Percentiles rank a stretch among this genome's conserved stretches.
Evolutionary conservation across 768 basidiomycete genomes (phyloP).

Genomic region (Panaeolus cyanescens): DNA sequence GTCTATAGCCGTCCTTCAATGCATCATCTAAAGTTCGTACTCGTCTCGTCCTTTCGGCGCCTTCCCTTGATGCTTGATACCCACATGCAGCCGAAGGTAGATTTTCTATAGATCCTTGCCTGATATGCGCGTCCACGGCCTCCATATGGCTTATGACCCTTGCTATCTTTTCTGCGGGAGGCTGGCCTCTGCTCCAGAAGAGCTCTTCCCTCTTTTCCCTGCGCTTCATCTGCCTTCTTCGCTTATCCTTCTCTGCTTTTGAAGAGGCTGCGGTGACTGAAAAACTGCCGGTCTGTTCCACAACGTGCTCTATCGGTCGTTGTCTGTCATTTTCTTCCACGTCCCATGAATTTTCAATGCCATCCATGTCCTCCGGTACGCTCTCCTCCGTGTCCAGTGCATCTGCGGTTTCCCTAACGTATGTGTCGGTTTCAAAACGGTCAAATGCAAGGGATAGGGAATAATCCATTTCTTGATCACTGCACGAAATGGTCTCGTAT

Average conservation of each 20-base stretch:
- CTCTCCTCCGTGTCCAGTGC: too few species aligned
- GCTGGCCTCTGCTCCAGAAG: not conserved
- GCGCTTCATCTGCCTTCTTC: not conserved
- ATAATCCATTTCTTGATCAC: too few species aligned
- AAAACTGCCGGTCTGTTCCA: not conserved
- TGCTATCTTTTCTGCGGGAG: too few species aligned
- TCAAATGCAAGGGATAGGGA: too few species aligned
- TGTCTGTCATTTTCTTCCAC: not conserved
- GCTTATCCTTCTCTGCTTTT: not conserved
- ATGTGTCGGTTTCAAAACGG: too few species aligned
- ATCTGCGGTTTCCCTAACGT: too few species aligned
- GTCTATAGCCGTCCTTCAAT: not conserved
- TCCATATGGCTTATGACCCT: too few species aligned
- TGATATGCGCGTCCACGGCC: too few species aligned
- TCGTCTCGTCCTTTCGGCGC: not conserved
- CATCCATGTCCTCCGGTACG: too few species aligned
- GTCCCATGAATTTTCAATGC: not conserved
- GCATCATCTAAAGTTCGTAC: not conserved
- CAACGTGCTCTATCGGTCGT: not conserved
- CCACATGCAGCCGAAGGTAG: not conserved
- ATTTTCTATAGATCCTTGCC: not conserved
- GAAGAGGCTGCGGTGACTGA: not conserved
- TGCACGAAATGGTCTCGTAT: too few species aligned
- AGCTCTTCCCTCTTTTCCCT: not conserved
- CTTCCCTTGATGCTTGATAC: not conserved